Percentiles rank a stretch among this genome's conserved stretches.
Conservation (phyloP, 2,329 filamentous ascomycete species). For the Xylaria sp. region DNA sequence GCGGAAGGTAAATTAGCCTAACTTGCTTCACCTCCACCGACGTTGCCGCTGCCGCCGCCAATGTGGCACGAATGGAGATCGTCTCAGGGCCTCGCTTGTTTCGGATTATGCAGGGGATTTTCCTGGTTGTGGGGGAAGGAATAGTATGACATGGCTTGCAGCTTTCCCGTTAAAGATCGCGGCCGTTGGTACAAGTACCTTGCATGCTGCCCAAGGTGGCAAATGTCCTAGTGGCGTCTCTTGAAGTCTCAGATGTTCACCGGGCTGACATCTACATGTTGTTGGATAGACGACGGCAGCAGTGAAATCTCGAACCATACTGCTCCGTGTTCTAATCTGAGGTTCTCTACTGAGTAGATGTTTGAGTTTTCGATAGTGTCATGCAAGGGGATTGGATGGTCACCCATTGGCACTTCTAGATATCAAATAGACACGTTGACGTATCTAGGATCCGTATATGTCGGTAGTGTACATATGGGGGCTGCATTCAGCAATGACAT, state of each 20-base stretch:
- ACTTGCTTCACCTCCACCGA: slow-evolving; percentile 13
- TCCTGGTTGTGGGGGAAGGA: slow-evolving; percentile 31
- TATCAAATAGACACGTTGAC: slow-evolving; percentile 13
- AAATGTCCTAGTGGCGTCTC: slow-evolving; percentile 5
- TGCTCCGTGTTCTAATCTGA: slow-evolving; percentile 6
- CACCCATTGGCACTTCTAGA: slow-evolving; percentile 4
- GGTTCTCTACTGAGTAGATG: neutral
- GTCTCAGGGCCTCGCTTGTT: slow-evolving; percentile 29
- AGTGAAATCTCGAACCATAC: slow-evolving; percentile 5
- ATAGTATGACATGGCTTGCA: slow-evolving; percentile 15
- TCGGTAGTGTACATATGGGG: slow-evolving; percentile 24
- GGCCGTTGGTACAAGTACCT: slow-evolving; percentile 8
- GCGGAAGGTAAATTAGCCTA: slow-evolving; percentile 28
- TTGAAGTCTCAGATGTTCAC: slow-evolving; percentile 2
- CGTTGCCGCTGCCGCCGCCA: slow-evolving; percentile 24
- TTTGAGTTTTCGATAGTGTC: slow-evolving; percentile 20
- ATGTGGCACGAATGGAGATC: slow-evolving; percentile 18
- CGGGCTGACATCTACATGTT: neutral
- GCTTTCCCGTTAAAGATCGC: slow-evolving; percentile 4
- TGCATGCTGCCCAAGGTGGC: slow-evolving; percentile 10
- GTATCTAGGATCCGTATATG: slow-evolving; percentile 3
- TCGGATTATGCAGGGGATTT: slow-evolving; percentile 29
- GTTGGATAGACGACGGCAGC: neutral
- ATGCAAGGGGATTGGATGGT: neutral
- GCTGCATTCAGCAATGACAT: slow-evolving; percentile 18